Evolutionary conservation across 306 rosid species (phyloP), one percentile per base, ranked within the genome.

Genomic region (apple (Malus domestica)): DNA sequence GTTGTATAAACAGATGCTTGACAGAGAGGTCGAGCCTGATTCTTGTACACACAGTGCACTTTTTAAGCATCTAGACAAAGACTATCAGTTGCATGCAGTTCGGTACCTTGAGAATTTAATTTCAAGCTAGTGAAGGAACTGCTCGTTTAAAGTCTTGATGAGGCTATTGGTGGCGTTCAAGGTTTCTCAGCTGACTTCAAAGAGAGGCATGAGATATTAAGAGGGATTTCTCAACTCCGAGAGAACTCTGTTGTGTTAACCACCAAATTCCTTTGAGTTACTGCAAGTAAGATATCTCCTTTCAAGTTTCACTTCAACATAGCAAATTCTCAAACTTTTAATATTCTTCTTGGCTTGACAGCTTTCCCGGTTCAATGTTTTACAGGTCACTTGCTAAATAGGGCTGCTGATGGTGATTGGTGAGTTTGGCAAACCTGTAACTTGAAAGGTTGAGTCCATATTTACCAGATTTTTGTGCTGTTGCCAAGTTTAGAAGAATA

Each of bases 401-500:
- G 72, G 68, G 82, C 84, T 82, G 85, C 77, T 83, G 73, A 75
- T 79, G 68, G 7, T 60, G 65, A 23, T 60, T 12, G 84, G 78
- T 80, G 71, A 68, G 78, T 58, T 64, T 27, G 72, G 78, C 69
- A 72, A 70, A 80, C 66, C 67, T 49, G 8, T 81, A 49, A 81
- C 45, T 68, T 62, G 82, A 60, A 78, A 61, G 61, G 79, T 63
- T 35, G 75, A 68, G 42, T 84, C 77, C 62, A 67, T 67, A 38
- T 61, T 64, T 67, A 42, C 80, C 57, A 40, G 70, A 78, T 62
- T 86, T 78, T 78, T 67, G 4, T 49, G 54, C 67, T 22, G 44
- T 65, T 81, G 73, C 60, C 71, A 71, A 62, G 70, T 70, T 68
- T 63, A 72, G 42, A 75, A 38, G 82, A 87, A 71, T 72, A 79